Percentiles rank a stretch among this genome's conserved stretches.
Conservation (phyloP, 495 filamentous ascomycete species). For the Aspergillus nidulans region DNA sequence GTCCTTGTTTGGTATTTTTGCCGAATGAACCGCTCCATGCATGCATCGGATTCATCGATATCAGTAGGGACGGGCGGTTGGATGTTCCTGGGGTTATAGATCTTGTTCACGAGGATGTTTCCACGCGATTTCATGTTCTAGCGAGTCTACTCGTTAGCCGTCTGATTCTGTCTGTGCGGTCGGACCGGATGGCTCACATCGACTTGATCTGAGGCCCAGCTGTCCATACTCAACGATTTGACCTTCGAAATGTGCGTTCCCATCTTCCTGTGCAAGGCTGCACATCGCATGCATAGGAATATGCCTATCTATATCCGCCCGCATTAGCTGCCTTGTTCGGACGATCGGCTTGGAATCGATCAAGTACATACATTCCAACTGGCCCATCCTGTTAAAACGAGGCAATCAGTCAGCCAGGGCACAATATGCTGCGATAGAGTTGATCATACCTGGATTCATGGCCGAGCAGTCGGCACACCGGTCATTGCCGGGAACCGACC, state of each 20-base stretch:
- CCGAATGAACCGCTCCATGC: slow-evolving; percentile 90
- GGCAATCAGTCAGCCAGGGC: slow-evolving; percentile 4
- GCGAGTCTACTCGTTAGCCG: slow-evolving; percentile 17
- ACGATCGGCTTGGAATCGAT: neutral
- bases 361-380: slow-evolving; percentile 85
- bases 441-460: slow-evolving; percentile 76
- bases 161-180: neutral
- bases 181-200: slow-evolving; percentile 58
- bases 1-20: slow-evolving; percentile 78
- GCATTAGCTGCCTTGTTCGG: slow-evolving; percentile 19
- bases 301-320: slow-evolving; percentile 67
- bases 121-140: slow-evolving; percentile 91
- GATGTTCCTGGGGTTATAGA: slow-evolving; percentile 78
- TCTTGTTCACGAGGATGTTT: slow-evolving; percentile 77
- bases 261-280: slow-evolving; percentile 89
- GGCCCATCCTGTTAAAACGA: slow-evolving; percentile 70
- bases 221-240: slow-evolving; percentile 97
- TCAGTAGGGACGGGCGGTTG: slow-evolving; percentile 81
- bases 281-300: slow-evolving; percentile 97
- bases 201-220: slow-evolving; percentile 90
- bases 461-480: slow-evolving; percentile 90
- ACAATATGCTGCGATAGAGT: neutral
- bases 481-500: slow-evolving; percentile 85
- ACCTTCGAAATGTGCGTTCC: slow-evolving; percentile 98
- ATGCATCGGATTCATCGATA: slow-evolving; percentile 83